Evolutionary conservation across 1,284 basidiomycete species (phyloP).

Genomic region (Cutaneotrichosporon sp.): DNA sequence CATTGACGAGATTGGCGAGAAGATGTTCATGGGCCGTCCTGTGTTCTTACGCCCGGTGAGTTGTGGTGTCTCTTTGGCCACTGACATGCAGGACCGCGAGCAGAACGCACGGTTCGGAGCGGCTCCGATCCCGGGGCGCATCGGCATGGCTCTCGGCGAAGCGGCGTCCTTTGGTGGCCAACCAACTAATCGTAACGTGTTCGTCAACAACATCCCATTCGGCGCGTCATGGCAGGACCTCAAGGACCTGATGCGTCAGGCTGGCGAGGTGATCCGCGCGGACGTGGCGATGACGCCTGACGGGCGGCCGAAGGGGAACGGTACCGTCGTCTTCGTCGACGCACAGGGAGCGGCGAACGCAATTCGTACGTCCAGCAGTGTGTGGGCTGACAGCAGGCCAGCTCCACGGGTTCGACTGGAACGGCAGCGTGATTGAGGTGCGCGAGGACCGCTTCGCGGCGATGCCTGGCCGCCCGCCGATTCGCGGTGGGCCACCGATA

Average conservation of each 20-base stretch:
- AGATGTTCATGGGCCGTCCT: slow-evolving; percentile 80
- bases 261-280: slow-evolving; percentile 89
- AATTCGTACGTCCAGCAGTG: slow-evolving; percentile 64
- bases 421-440: slow-evolving; percentile 85
- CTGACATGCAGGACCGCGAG: slow-evolving; percentile 77
- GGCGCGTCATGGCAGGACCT: slow-evolving; percentile 98
- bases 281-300: slow-evolving; percentile 90
- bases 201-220: slow-evolving; percentile 89
- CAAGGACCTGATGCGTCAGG: slow-evolving; percentile 92
- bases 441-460: slow-evolving; percentile 91
- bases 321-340: slow-evolving; percentile 91
- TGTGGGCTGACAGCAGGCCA: slow-evolving; percentile 61
- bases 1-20: slow-evolving; percentile 83
- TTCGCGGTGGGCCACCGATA: slow-evolving; percentile 36
- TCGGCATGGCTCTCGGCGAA: slow-evolving; percentile 75
- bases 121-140: slow-evolving; percentile 86
- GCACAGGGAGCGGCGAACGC: slow-evolving; percentile 85
- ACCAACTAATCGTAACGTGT: slow-evolving; percentile 68
- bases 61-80: neutral
- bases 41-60: slow-evolving; percentile 93
- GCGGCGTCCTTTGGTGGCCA: slow-evolving; percentile 72
- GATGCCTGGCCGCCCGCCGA: slow-evolving; percentile 54
- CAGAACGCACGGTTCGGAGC: slow-evolving; percentile 90
- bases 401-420: slow-evolving; percentile 94
- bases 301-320: slow-evolving; percentile 89